Conservation (phyloP, 2,329 filamentous ascomycete species). For the Colletotrichum graminicola region DNA sequence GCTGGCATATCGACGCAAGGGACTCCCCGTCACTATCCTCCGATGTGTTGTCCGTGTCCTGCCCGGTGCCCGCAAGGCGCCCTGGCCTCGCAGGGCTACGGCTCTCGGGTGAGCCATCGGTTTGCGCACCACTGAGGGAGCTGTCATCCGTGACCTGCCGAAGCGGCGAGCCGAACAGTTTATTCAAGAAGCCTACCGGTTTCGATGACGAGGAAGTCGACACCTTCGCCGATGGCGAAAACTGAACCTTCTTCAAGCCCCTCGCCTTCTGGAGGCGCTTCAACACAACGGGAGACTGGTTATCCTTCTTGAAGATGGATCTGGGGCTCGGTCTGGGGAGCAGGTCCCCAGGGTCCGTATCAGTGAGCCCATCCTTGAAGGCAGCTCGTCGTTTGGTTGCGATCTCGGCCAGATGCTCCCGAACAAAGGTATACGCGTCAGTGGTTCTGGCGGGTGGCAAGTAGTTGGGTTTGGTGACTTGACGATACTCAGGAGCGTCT, state of each 20-base stretch:
- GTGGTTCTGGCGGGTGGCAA: slow-evolving; percentile 23
- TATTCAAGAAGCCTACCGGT: slow-evolving; percentile 16
- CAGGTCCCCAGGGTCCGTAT: not conserved
- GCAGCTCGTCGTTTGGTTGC: slow-evolving; percentile 8
- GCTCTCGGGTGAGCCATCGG: slow-evolving; percentile 24
- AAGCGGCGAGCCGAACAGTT: slow-evolving; percentile 25
- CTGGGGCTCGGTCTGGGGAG: not conserved
- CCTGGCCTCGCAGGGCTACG: not conserved
- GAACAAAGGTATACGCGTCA: slow-evolving; percentile 30
- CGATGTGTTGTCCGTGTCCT: slow-evolving; percentile 21
- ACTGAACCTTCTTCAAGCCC: slow-evolving; percentile 36
- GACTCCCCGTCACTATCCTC: slow-evolving; percentile 18
- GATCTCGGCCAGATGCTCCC: slow-evolving; percentile 32
- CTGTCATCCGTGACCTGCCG: slow-evolving; percentile 1
- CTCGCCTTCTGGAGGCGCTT: slow-evolving; percentile 37
- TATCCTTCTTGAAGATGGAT: slow-evolving; percentile 18
- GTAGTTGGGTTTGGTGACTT: not conserved
- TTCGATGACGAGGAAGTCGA: slow-evolving; percentile 3
- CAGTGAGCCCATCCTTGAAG: not conserved
- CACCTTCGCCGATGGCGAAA: slow-evolving; percentile 21
- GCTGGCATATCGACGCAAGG: slow-evolving; percentile 17
- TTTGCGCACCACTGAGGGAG: slow-evolving; percentile 15
- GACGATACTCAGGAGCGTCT: not conserved
- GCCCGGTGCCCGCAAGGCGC: not conserved
- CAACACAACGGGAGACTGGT: slow-evolving; percentile 25